Evolutionary conservation across 2,329 filamentous ascomycete genomes (phyloP).

Genomic region (Alternaria solani): DNA sequence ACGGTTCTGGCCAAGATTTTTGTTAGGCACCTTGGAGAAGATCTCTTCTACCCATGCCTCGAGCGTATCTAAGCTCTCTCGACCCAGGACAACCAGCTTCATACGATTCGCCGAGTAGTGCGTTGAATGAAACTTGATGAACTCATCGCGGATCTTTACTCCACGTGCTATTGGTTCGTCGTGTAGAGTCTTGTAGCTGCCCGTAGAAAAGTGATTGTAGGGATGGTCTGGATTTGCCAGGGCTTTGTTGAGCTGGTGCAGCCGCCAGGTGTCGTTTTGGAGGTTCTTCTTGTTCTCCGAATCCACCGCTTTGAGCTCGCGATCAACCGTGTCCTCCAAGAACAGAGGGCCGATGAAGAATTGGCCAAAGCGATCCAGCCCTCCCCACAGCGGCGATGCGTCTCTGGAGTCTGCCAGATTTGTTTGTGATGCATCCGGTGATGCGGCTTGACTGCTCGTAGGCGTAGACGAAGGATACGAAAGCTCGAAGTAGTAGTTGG

Average conservation of each 20-base stretch:
- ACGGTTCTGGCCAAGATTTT: constrained; percentile 73
- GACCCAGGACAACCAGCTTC: constrained; percentile 87
- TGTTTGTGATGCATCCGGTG: constrained; percentile 47
- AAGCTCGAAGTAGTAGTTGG: constrained; percentile 98
- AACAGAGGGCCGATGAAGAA: constrained; percentile 93
- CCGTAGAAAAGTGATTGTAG: constrained; percentile 90
- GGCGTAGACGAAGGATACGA: constrained; percentile 73
- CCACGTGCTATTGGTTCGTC: constrained; percentile 79
- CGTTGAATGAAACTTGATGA: constrained; percentile 88
- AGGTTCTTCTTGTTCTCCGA: constrained; percentile 98
- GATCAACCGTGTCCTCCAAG: constrained; percentile 81
- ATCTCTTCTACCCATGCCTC: constrained; percentile 85
- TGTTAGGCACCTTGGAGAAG: constrained; percentile 83
- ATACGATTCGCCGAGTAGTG: constrained; percentile 94
- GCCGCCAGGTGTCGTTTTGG: constrained; percentile 86
- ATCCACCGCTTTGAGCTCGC: constrained; percentile 87
- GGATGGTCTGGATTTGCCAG: constrained; percentile 88
- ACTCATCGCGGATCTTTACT: constrained; percentile 86
- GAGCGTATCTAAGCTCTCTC: constrained; percentile 81
- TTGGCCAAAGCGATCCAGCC: constrained; percentile 88
- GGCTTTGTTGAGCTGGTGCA: constrained; percentile 87
- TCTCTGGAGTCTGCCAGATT: constrained; percentile 49
- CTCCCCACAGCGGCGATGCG: constrained; percentile 75
- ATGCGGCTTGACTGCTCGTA: constrained; percentile 59
- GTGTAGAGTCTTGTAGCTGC: constrained; percentile 85